Conservation (phyloP, 1,139 yeast genomes). For the Neolecta irregularis region DNA sequence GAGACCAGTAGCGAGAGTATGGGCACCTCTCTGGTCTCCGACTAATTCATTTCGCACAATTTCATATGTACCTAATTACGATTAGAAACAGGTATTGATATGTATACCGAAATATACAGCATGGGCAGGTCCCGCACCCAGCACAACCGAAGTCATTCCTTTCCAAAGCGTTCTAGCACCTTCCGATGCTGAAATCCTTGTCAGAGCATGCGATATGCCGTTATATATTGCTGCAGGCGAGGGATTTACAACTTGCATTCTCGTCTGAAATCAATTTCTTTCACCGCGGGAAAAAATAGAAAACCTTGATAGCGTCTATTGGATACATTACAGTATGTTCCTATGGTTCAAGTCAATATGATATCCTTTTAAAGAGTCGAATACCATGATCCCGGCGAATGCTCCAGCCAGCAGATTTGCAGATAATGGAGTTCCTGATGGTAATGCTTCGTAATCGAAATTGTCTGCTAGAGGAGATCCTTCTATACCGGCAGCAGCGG, state of each 20-base stretch:
- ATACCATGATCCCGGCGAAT: slow-evolving; percentile 79
- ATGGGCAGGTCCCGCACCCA: slow-evolving; percentile 99
- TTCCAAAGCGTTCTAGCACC: slow-evolving; percentile 86
- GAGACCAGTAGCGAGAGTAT: slow-evolving; percentile 54
- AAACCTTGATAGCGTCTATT: slow-evolving; percentile 63
- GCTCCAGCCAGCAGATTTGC: slow-evolving; percentile 90
- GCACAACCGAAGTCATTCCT: slow-evolving; percentile 80
- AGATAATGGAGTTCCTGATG: slow-evolving; percentile 66
- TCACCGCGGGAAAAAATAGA: slow-evolving; percentile 1
- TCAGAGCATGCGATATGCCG: slow-evolving; percentile 45
- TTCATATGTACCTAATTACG: slow-evolving; percentile 96
- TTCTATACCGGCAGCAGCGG: too few species aligned
- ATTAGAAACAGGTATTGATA: too few species aligned
- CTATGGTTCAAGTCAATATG: slow-evolving; percentile 12
- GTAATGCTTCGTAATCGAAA: slow-evolving; percentile 75
- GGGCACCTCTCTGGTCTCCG: slow-evolving; percentile 39
- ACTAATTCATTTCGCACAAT: slow-evolving; percentile 49
- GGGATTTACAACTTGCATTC: slow-evolving; percentile 65
- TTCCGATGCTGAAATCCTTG: slow-evolving; percentile 69
- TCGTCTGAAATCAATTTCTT: slow-evolving; percentile 25
- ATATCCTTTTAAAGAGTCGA: neutral
- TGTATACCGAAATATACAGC: slow-evolving; percentile 93
- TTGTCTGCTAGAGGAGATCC: slow-evolving; percentile 12
- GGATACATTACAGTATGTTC: slow-evolving; percentile 97
- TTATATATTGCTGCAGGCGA: slow-evolving; percentile 26